A percentile compares a stretch with the other conserved stretches of the same genome.
These are phyloP conservation scores for Puccinia polysora DNA, from an alignment of 1,284 basidiomycete species.

Conservation along the genomic window DNA sequence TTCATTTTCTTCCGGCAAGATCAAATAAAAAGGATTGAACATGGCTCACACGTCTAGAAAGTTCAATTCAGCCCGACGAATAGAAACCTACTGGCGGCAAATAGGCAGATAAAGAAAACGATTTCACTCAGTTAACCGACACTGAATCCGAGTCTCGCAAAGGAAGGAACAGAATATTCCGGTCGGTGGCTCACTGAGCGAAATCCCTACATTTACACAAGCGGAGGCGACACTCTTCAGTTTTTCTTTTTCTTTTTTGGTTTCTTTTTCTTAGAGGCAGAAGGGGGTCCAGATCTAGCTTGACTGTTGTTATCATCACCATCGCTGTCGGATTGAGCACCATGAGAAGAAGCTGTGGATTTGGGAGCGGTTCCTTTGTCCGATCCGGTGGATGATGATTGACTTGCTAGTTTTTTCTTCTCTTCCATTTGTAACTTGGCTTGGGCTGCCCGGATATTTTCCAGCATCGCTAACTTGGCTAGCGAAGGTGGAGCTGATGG, in stretches of 20 bases:
- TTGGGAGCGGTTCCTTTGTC: neutral
- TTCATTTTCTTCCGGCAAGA: too few species aligned
- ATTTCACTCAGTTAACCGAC: too few species aligned
- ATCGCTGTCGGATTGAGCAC: neutral
- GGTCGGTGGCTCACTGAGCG: too few species aligned
- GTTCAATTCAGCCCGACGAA: too few species aligned
- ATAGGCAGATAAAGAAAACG: too few species aligned
- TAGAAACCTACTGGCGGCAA: too few species aligned
- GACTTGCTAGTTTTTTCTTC: neutral
- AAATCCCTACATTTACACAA: too few species aligned
- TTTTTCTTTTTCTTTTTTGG: slow-evolving; percentile 41
- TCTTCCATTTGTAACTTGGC: slow-evolving; percentile 18
- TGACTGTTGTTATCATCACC: neutral
- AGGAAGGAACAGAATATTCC: too few species aligned
- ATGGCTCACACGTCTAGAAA: too few species aligned
- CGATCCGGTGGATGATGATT: neutral
- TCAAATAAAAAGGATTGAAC: too few species aligned
- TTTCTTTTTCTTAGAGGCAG: slow-evolving; percentile 37
- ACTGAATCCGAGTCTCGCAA: too few species aligned
- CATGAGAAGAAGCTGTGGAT: neutral
- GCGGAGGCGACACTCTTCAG: too few species aligned
- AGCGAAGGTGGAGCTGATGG: slow-evolving; percentile 4
- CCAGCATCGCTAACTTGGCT: slow-evolving; percentile 38
- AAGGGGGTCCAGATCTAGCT: neutral
- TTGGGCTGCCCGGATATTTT: slow-evolving; percentile 38